Evolutionary conservation across 495 filamentous ascomycete genomes (phyloP).

Genomic region (Talaromyces wortmannii): DNA sequence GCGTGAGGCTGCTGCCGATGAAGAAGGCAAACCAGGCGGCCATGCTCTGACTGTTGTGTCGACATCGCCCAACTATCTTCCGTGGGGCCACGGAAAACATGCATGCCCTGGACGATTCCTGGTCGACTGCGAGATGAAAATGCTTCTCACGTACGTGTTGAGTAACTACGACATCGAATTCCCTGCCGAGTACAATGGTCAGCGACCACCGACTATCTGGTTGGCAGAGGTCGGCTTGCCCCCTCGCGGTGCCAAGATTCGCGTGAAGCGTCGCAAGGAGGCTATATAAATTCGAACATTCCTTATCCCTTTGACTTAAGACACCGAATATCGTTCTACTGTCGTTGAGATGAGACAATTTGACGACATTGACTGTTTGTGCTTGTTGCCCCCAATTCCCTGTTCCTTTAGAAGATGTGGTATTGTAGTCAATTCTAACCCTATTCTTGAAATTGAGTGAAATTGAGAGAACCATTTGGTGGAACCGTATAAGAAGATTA

Average conservation of each 20-base stretch:
- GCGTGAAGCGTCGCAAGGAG: conserved; percentile 10
- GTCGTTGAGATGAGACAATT: too few relatives aligned
- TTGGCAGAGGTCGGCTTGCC: conserved; percentile 19
- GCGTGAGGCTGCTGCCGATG: conserved; percentile 6
- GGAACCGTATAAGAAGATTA: too few relatives aligned
- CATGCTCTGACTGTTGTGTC: conserved; percentile 10
- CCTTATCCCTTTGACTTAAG: too few relatives aligned
- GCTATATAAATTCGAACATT: too few relatives aligned
- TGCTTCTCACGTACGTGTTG: conserved; percentile 20
- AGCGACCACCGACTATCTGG: conserved; percentile 20
- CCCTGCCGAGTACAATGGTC: conserved; percentile 13
- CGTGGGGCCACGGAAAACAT: conserved; percentile 12
- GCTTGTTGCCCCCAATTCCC: too few relatives aligned
- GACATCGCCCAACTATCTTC: conserved; percentile 9
- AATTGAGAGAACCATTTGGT: too few relatives aligned
- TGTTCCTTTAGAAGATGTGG: too few relatives aligned
- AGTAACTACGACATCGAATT: conserved; percentile 19
- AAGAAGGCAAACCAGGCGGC: background rate
- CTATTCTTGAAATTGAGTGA: too few relatives aligned
- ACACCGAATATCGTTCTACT: too few relatives aligned
- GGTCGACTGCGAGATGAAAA: conserved; percentile 19
- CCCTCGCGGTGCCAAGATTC: conserved; percentile 17
- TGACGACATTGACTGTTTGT: too few relatives aligned
- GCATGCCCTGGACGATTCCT: conserved; percentile 16
- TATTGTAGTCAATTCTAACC: too few relatives aligned